A percentile compares a stretch with the other conserved stretches of the same genome.
These are phyloP conservation scores for Chamaenerion angustifolium DNA, from an alignment of 345 rosid species.

Conservation along the genomic window DNA sequence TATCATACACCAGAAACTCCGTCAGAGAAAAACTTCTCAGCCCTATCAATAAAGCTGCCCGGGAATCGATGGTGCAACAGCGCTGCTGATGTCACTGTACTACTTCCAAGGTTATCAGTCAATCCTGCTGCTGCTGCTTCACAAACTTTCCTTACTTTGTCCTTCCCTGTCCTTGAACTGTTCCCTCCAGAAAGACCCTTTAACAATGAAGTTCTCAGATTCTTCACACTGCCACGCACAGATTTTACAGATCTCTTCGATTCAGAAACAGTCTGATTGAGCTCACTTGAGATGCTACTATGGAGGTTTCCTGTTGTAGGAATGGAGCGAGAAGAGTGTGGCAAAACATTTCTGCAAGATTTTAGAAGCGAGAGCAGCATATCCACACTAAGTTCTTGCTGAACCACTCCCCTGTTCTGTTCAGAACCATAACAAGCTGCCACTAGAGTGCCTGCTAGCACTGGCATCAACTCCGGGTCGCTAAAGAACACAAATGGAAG, in stretches of 20 bases:
- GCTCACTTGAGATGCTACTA: constrained; percentile 11
- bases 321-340: constrained; percentile 12
- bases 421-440: constrained; percentile 59
- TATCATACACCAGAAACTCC: constrained; percentile 1
- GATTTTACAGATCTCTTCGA: background rate
- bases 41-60: constrained; percentile 37
- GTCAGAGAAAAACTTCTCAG: constrained; percentile 49
- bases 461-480: constrained; percentile 57
- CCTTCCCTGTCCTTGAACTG: constrained; percentile 22
- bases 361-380: constrained; percentile 52
- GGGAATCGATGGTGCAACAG: constrained; percentile 50
- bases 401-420: constrained; percentile 53
- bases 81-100: constrained; percentile 17
- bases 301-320: constrained; percentile 15
- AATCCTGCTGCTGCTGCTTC: constrained; percentile 24
- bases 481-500: constrained; percentile 68
- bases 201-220: constrained; percentile 15
- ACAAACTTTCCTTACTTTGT: constrained; percentile 27
- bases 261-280: constrained; percentile 10
- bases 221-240: constrained; percentile 23
- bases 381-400: constrained; percentile 58
- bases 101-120: constrained; percentile 18
- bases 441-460: constrained; percentile 44
- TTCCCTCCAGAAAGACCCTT: constrained; percentile 25
- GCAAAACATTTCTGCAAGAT: constrained; percentile 41